phyloP scores from a whole-genome alignment of 2,329 filamentous ascomycete species.

The Diaporthe aspalathi region DNA sequence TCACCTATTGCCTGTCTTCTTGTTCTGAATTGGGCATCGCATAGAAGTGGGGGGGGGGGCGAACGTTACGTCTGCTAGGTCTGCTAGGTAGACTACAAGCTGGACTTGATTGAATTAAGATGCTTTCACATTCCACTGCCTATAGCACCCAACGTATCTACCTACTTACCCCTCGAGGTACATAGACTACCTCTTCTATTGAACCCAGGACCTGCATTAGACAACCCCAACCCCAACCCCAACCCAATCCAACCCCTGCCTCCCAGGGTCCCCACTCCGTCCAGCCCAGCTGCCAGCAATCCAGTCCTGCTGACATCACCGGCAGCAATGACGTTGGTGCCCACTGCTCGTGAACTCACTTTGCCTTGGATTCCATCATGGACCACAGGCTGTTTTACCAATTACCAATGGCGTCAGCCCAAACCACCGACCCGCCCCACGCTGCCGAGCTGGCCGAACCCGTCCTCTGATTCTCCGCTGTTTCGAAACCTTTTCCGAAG shows the following conservation, averaged over 20 bases:
- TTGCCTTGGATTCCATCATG: not conserved
- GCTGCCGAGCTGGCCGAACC: constrained; percentile 3
- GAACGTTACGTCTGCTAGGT: not conserved
- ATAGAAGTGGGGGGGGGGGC: constrained; percentile 8
- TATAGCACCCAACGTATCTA: no score
- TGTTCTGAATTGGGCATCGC: constrained; percentile 24
- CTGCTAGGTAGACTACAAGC: no score
- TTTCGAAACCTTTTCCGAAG: not conserved
- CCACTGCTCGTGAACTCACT: not conserved
- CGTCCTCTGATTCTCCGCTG: not conserved
- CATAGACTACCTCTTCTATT: no score
- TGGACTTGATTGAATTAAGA: no score
- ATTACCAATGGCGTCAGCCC: not conserved
- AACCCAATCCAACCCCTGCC: no score
- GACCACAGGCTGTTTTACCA: not conserved
- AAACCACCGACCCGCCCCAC: not conserved
- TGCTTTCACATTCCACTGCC: no score
- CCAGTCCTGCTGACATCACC: constrained; percentile 30
- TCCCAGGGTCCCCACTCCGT: constrained; percentile 5
- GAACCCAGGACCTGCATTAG: no score
- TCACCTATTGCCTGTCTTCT: not conserved
- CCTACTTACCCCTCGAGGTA: no score
- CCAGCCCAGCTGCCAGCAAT: not conserved
- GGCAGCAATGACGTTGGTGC: constrained; percentile 12
- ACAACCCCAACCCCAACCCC: not conserved